A percentile compares a stretch with the other conserved stretches of the same genome.
Evolutionary conservation across 345 rosid species (phyloP).

Genomic region (Pistacia atlantica): DNA sequence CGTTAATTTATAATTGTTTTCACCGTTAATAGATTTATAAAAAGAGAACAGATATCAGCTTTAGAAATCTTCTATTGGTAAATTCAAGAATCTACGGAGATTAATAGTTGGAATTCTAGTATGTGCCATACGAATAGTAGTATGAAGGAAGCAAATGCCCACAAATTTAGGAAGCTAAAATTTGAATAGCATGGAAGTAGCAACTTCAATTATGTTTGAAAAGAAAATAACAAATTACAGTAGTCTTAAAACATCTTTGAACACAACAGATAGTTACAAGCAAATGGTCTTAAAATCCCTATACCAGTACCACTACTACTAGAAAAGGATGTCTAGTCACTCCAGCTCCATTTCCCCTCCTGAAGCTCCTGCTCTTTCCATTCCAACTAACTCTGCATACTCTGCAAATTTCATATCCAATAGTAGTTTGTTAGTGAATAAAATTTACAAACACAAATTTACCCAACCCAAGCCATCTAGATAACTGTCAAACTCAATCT

Average conservation of each 20-base stretch:
- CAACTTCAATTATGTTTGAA: not conserved
- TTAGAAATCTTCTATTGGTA: too few relatives aligned
- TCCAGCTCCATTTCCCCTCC: not conserved
- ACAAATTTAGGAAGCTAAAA: not conserved
- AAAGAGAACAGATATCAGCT: too few relatives aligned
- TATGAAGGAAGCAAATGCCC: too few relatives aligned
- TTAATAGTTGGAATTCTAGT: too few relatives aligned
- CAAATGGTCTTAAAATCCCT: conserved; percentile 10
- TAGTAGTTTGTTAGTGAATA: not conserved
- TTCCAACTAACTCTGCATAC: conserved; percentile 11
- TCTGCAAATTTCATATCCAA: not conserved
- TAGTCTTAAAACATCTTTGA: not conserved
- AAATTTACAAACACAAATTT: not conserved
- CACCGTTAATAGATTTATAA: too few relatives aligned
- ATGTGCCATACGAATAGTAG: too few relatives aligned
- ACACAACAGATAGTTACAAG: conserved; percentile 5
- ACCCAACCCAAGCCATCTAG: not conserved
- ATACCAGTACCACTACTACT: not conserved
- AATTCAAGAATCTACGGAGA: too few relatives aligned
- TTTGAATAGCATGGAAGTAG: not conserved
- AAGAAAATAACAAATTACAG: conserved; percentile 1
- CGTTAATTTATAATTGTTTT: too few relatives aligned
- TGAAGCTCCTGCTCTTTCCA: not conserved
- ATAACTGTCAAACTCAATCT: not conserved
- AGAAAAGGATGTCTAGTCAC: not conserved